Evolutionary conservation across 2,329 filamentous ascomycete species (phyloP), one percentile per base, ranked within the genome.

Genomic region (Pyrenophora graminea): DNA sequence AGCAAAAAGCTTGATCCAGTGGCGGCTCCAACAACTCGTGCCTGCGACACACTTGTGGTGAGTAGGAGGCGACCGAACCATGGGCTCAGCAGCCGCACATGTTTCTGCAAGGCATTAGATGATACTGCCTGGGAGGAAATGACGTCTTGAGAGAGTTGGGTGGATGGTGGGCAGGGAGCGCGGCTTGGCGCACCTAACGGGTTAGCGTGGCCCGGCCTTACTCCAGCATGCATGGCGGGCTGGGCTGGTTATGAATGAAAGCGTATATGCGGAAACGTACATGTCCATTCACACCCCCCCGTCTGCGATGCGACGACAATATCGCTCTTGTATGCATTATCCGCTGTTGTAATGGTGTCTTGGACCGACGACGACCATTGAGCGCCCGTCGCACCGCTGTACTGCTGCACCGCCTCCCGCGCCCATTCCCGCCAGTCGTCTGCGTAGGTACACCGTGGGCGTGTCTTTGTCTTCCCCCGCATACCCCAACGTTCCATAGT

Each of bases 381-480:
- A 7, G 23, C 23, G 6, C 6, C 21, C 23, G 23, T 9, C 23
- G 23, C 23, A 25, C 23, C 23, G 23, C 23, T 9, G 23, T 9
- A 25, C 23, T 21, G 19, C 23, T 25, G 21, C 21, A 27, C 25
- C 15, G 37, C 21, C 31, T 30, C 18, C 9, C 7, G 33, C 17
- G 31, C 45, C 36, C 31, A 8, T 33, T 25, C 39, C 33, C 33
- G 27, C 32, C 8, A 27, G 13, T 23, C 38, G 13, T 34, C 38
- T 15, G 30, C 27, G n/a, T 15, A 15, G 15, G 15, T 37, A 30
- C 40, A 23, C 23, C 34, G 37, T 15, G 38, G 39, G 42, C 54
- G 43, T 44, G 41, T 36, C 23, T 25, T 25, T 9, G 23, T 25
- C 46, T 55, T 33, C 56, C 48, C 48, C 53, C 51, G 42, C 53